Percentiles rank a stretch among this genome's conserved stretches.
These are phyloP conservation scores for Xylona heveae DNA, from an alignment of 495 filamentous ascomycete species.

Conservation along the genomic window DNA sequence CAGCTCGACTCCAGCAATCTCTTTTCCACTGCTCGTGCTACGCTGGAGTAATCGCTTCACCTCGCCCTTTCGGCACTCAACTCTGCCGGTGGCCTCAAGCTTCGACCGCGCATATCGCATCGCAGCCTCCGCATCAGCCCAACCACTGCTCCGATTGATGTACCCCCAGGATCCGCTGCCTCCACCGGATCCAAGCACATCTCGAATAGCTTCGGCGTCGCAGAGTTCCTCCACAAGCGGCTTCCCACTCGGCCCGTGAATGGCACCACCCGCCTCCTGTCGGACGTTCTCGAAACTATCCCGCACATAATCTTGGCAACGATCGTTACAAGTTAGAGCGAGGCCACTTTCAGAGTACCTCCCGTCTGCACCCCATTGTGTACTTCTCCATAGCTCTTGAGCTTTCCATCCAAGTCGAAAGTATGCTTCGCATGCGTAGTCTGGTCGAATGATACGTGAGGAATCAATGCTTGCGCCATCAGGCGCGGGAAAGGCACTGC, in stretches of 20 bases:
- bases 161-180: slow-evolving; percentile 48
- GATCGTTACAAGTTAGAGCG: slow-evolving; percentile 35
- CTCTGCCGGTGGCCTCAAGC: slow-evolving; percentile 33
- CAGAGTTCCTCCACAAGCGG: slow-evolving; percentile 20
- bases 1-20: slow-evolving; percentile 31
- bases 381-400: slow-evolving; percentile 47
- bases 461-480: slow-evolving; percentile 9
- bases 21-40: not conserved
- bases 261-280: slow-evolving; percentile 4
- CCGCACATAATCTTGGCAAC: slow-evolving; percentile 34
- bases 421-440: slow-evolving; percentile 61
- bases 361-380: slow-evolving; percentile 36
- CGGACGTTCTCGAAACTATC: slow-evolving; percentile 44
- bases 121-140: slow-evolving; percentile 59
- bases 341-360: slow-evolving; percentile 63
- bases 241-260: slow-evolving; percentile 25
- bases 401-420: slow-evolving; percentile 44
- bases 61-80: slow-evolving; percentile 40
- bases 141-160: slow-evolving; percentile 58
- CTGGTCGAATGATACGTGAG: slow-evolving; percentile 32
- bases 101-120: slow-evolving; percentile 37
- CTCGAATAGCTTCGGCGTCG: slow-evolving; percentile 22
- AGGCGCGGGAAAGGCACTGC: slow-evolving; percentile 10
- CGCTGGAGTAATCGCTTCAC: slow-evolving; percentile 29
- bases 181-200: slow-evolving; percentile 23